Conservation (phyloP, 371 early-diverging fungal genomes). For the Syncephalis plumigaleata region DNA sequence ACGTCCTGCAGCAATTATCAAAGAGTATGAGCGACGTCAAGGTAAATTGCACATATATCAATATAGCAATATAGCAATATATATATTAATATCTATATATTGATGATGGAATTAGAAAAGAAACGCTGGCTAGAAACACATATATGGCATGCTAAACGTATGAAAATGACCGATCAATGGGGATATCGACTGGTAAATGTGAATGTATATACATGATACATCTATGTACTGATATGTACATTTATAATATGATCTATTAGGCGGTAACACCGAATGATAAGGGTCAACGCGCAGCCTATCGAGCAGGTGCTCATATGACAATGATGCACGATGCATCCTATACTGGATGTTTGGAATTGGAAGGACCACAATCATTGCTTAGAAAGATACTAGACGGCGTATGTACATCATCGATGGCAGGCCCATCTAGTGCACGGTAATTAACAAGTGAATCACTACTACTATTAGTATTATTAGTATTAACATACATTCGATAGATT, state of each 20-base stretch:
- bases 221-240: neutral
- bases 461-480: no score
- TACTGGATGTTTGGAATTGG: constrained; percentile 35
- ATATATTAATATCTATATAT: constrained; percentile 3
- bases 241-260: constrained; percentile 13
- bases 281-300: constrained; percentile 49
- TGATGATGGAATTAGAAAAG: constrained; percentile 18
- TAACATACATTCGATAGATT: constrained; percentile 23
- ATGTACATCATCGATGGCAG: no score
- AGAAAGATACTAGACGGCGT: no score
- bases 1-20: constrained; percentile 11
- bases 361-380: no score
- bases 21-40: constrained; percentile 21
- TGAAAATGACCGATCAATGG: constrained; percentile 86
- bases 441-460: no score
- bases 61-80: constrained; percentile 2
- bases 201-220: no score
- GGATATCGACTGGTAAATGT: constrained; percentile 47
- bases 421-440: no score
- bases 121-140: constrained; percentile 95
- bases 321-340: constrained; percentile 76
- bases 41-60: constrained; percentile 7
- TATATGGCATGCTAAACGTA: constrained; percentile 93
- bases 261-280: constrained; percentile 75
- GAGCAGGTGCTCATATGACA: constrained; percentile 52